These are phyloP conservation scores for Penicillium sp. DNA, from an alignment of 2,329 filamentous ascomycete species.

Conservation along the genomic window DNA sequence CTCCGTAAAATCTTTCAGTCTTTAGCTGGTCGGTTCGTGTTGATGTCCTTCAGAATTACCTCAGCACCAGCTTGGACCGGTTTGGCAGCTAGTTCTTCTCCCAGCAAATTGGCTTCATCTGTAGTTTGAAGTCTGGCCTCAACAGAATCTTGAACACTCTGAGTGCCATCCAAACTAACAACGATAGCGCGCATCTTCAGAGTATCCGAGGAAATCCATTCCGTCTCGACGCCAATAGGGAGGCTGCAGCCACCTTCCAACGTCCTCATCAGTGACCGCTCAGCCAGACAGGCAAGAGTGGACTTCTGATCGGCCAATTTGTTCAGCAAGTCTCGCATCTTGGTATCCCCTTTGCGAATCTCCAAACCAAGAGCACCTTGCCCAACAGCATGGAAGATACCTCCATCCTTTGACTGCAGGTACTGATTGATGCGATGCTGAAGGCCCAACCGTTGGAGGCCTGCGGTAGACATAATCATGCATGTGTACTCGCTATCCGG, in stretches of 20 bases:
- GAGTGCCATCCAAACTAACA: slow-evolving; percentile 2
- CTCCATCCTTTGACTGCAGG: slow-evolving; percentile 60
- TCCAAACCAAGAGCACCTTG: slow-evolving; percentile 73
- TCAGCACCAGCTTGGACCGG: not conserved
- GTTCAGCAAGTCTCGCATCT: slow-evolving; percentile 9
- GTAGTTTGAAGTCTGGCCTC: not conserved
- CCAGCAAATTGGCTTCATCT: not conserved
- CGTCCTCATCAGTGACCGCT: slow-evolving; percentile 17
- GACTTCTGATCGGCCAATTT: slow-evolving; percentile 15
- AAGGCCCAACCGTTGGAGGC: slow-evolving; percentile 73
- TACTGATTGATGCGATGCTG: slow-evolving; percentile 72
- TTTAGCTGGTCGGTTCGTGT: not conserved
- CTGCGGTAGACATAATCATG: slow-evolving; percentile 83
- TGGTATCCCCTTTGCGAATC: slow-evolving; percentile 10
- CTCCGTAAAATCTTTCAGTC: not conserved
- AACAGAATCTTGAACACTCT: not conserved
- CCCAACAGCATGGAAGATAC: slow-evolving; percentile 80
- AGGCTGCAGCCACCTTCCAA: slow-evolving; percentile 22
- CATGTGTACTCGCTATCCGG: slow-evolving; percentile 70
- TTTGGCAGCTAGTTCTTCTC: not conserved
- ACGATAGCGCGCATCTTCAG: slow-evolving; percentile 2
- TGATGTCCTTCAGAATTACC: not conserved
- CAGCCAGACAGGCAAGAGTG: slow-evolving; percentile 18
- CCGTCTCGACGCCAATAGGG: slow-evolving; percentile 25
- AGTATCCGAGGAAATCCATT: not conserved